Evolutionary conservation across 495 filamentous ascomycete genomes (phyloP).

Genomic region (Penicillium antarcticum): DNA sequence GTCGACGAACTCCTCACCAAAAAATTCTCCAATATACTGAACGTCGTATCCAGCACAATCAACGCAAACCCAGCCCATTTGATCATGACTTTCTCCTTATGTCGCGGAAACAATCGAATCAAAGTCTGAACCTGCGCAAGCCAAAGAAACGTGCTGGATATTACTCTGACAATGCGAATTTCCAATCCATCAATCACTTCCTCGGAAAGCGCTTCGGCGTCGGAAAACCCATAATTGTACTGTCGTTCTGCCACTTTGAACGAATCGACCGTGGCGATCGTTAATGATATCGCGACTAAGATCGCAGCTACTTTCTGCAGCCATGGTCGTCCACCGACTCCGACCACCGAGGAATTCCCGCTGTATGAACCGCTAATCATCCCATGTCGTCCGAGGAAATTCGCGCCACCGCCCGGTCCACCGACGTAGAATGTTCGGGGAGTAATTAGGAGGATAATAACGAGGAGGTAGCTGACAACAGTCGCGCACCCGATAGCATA

Average conservation of each 20-base stretch:
- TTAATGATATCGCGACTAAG: slow-evolving; percentile 85
- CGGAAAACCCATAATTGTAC: slow-evolving; percentile 67
- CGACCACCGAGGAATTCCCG: slow-evolving; percentile 66
- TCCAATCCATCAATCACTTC: slow-evolving; percentile 78
- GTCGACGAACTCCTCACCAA: slow-evolving; percentile 53
- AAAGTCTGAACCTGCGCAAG: slow-evolving; percentile 95
- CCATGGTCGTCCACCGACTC: slow-evolving; percentile 91
- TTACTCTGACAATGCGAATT: slow-evolving; percentile 81
- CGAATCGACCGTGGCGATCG: slow-evolving; percentile 86
- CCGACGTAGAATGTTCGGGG: slow-evolving; percentile 84
- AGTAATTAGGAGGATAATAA: slow-evolving; percentile 91
- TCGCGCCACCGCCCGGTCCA: slow-evolving; percentile 60
- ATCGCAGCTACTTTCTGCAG: slow-evolving; percentile 92
- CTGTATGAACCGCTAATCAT: slow-evolving; percentile 75
- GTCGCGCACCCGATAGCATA: slow-evolving; percentile 91
- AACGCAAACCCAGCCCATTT: slow-evolving; percentile 97
- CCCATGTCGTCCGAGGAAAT: slow-evolving; percentile 76
- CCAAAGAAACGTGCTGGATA: slow-evolving; percentile 95
- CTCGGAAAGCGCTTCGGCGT: slow-evolving; percentile 67
- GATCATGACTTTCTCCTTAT: slow-evolving; percentile 96
- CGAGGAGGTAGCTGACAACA: slow-evolving; percentile 86
- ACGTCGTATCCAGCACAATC: slow-evolving; percentile 84
- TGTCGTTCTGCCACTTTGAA: slow-evolving; percentile 78
- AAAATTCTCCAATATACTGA: slow-evolving; percentile 86
- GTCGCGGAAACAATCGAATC: slow-evolving; percentile 90